Percentiles rank a stretch among this genome's conserved stretches.
Conservation (phyloP, 169 alveolate species). For the Plasmodium falciparum region DNA sequence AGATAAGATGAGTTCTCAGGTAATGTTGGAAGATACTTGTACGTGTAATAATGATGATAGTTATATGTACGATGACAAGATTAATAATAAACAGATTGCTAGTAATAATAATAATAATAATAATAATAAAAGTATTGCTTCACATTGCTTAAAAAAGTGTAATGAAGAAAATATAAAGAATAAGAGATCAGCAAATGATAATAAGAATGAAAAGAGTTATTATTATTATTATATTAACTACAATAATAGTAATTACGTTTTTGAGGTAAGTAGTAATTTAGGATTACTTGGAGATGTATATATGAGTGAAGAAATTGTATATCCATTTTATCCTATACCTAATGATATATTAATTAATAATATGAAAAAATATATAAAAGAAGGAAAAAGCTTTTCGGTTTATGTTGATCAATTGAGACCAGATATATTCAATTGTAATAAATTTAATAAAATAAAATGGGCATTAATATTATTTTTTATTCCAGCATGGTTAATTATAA, state of each 20-base stretch:
- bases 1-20: not conserved
- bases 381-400: conserved; percentile 26
- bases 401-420: conserved; percentile 41
- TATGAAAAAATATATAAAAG: conserved; percentile 26
- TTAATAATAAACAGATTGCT: not conserved
- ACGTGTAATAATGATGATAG: not conserved
- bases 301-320: not conserved
- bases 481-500: conserved; percentile 76
- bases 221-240: conserved; percentile 19
- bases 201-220: not conserved
- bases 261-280: conserved; percentile 13
- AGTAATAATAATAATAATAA: not conserved
- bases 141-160: too few species aligned
- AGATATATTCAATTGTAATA: conserved; percentile 35
- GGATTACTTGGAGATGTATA: not conserved
- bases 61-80: not conserved
- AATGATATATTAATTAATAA: conserved; percentile 22
- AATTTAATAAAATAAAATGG: conserved; percentile 69
- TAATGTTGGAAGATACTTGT: not conserved
- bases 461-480: conserved; percentile 50
- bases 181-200: not conserved
- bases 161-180: too few species aligned
- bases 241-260: conserved; percentile 3
- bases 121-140: not conserved
- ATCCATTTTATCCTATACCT: not conserved